Evolutionary conservation across 1,284 basidiomycete genomes (phyloP).

Genomic region (Neonothopanus nambi): DNA sequence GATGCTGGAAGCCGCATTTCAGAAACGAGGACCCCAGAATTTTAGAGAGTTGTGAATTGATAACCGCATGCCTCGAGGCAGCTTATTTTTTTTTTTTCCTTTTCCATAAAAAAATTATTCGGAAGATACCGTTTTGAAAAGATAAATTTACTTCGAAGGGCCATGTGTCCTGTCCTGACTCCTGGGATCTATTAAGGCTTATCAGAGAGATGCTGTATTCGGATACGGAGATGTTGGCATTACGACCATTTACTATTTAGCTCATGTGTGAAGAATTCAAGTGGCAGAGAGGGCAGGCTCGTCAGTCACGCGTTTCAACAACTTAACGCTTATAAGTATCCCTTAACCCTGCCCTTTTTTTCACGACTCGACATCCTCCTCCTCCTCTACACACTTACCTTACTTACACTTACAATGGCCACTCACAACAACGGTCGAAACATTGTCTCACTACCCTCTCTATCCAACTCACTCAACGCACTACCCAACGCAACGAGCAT

Average conservation of each 20-base stretch:
- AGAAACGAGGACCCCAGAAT: conserved; percentile 12
- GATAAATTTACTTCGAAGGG: too few species aligned
- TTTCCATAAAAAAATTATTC: too few species aligned
- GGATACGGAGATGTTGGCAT: not conserved
- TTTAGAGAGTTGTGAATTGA: not conserved
- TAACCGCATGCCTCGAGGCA: conserved; percentile 9
- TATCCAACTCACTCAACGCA: conserved; percentile 63
- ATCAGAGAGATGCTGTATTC: not conserved
- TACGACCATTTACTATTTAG: not conserved
- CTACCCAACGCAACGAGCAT: conserved; percentile 71
- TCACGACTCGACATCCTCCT: too few species aligned
- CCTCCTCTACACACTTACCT: not conserved
- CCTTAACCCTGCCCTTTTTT: conserved; percentile 3
- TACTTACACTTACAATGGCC: conserved; percentile 21
- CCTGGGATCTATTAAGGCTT: not conserved
- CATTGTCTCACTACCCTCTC: conserved; percentile 68
- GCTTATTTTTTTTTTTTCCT: too few species aligned
- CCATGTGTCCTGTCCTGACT: not conserved
- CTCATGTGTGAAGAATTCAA: too few species aligned
- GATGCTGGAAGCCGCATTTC: not conserved
- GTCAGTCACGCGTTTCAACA: not conserved
- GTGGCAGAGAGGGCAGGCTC: too few species aligned
- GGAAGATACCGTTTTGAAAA: not conserved
- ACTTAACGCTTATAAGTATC: not conserved
- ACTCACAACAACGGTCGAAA: conserved; percentile 36